Evolutionary conservation across 2,329 filamentous ascomycete genomes (phyloP), one percentile per base, ranked within the genome.

Genomic region (Fusarium musae): DNA sequence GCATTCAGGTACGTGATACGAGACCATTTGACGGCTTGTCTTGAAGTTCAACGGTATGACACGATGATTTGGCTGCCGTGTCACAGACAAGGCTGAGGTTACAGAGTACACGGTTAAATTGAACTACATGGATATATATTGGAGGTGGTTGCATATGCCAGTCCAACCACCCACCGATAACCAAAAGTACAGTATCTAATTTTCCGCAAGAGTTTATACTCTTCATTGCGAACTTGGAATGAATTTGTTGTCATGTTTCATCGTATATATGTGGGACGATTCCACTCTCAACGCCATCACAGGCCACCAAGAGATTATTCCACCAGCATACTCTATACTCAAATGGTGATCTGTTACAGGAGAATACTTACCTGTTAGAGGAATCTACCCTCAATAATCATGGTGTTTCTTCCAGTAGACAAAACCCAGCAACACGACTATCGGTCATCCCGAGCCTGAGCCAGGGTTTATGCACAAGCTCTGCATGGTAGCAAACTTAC

Each of bases 1-100:
- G n/a, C 21, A 21, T 28, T 19, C n/a, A 66, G 23, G n/a, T 43
- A 66, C 40, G 70, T 73, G 66, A n/a, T 63, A 73, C 58, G 42
- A 56, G 28, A 26, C 49, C 21, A 44, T 39, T 21, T 56, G 40
- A 23, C 36, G 23, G 34, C 6, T 62, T 37, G 37, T 28, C 61
- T 53, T 42, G 50, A 26, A 37, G 26, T 16, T n/a, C 65, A 23
- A 32, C 30, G 58, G 40, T 28, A 40, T 47, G 44, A 60, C 53
- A 30, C 43, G 19, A 39, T 36, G 39, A 62, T 64, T 44, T 46
- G 36, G 44, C 39, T 52, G 43, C 23, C 12, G 63, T 50, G 42
- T 30, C 28, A 54, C 60, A 44, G 15, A 50, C 23, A 56, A 50
- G 49, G 50, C 53, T 34, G 60, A 67, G 36, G 49, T n/a, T 30